Evolutionary conservation across 768 basidiomycete species (phyloP).

Genomic region (Dendrothele bispora): DNA sequence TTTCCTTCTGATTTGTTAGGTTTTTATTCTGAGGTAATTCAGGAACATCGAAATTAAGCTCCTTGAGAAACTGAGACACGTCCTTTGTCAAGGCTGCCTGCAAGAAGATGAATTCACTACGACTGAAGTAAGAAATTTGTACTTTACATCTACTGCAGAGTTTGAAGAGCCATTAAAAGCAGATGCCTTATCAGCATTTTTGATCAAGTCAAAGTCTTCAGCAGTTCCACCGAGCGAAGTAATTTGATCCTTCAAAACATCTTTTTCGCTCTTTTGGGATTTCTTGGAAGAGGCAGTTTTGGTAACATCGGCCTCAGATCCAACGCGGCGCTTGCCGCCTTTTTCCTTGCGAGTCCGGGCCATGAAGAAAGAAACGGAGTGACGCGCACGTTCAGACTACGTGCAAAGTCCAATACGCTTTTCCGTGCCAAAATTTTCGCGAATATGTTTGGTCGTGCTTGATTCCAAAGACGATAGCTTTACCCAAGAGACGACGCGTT

Average conservation of each 20-base stretch:
- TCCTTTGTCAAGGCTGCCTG: conserved; percentile 45
- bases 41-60: conserved; percentile 29
- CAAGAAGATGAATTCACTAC: neutral
- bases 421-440: too few relatives aligned
- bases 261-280: conserved; percentile 11
- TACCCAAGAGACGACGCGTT: too few relatives aligned
- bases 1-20: neutral
- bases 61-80: conserved; percentile 46
- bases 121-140: conserved; percentile 3
- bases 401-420: too few relatives aligned
- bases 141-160: conserved; percentile 32
- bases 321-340: neutral
- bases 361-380: too few relatives aligned
- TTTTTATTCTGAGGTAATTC: conserved; percentile 6
- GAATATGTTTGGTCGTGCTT: too few relatives aligned
- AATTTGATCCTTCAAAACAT: conserved; percentile 30
- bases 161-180: conserved; percentile 27
- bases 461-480: too few relatives aligned
- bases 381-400: too few relatives aligned
- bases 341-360: conserved; percentile 17
- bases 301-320: neutral
- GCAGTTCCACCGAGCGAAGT: conserved; percentile 46
- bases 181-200: conserved; percentile 33
- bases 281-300: conserved; percentile 12
- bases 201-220: conserved; percentile 46